Percentiles rank a stretch among this genome's conserved stretches.
Evolutionary conservation across 2,329 filamentous ascomycete genomes (phyloP).

Genomic region (Cladosporium halotolerans): DNA sequence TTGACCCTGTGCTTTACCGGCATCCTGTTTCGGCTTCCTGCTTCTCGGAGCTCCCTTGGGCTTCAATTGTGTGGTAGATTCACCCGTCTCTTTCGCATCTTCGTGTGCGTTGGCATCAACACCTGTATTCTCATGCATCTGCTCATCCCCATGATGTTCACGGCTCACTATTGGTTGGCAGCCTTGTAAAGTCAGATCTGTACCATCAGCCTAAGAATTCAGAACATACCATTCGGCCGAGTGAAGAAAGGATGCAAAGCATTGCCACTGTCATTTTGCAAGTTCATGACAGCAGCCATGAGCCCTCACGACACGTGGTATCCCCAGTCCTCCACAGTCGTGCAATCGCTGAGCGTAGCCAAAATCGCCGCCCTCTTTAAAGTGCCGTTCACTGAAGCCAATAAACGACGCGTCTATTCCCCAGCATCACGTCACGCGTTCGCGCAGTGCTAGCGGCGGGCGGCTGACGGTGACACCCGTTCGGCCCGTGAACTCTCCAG

Average conservation of each 20-base stretch:
- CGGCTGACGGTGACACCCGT: not conserved
- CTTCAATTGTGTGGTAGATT: conserved; percentile 11
- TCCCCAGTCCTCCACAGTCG: no score
- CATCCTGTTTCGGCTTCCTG: not conserved
- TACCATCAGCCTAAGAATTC: conserved; percentile 1
- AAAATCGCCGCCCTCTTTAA: no score
- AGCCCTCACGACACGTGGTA: not conserved
- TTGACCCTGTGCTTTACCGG: conserved; percentile 17
- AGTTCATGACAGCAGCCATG: conserved; percentile 10
- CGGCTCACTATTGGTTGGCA: not conserved
- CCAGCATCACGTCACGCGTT: not conserved
- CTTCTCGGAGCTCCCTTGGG: not conserved
- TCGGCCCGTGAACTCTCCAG: no score
- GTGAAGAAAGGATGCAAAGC: conserved; percentile 28
- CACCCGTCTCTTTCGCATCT: conserved; percentile 14
- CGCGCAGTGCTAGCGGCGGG: not conserved
- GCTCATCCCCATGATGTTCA: not conserved
- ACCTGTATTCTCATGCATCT: not conserved
- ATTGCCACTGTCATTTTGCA: conserved; percentile 7
- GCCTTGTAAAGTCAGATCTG: conserved; percentile 11
- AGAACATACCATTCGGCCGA: conserved; percentile 14
- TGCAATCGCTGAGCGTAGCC: no score
- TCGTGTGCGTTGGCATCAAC: conserved; percentile 11
- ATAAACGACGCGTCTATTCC: not conserved
- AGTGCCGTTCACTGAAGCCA: not conserved